These are phyloP conservation scores for Wallacemonas sp. DNA, from an alignment of 208 protist genomes.

Conservation along the genomic window DNA sequence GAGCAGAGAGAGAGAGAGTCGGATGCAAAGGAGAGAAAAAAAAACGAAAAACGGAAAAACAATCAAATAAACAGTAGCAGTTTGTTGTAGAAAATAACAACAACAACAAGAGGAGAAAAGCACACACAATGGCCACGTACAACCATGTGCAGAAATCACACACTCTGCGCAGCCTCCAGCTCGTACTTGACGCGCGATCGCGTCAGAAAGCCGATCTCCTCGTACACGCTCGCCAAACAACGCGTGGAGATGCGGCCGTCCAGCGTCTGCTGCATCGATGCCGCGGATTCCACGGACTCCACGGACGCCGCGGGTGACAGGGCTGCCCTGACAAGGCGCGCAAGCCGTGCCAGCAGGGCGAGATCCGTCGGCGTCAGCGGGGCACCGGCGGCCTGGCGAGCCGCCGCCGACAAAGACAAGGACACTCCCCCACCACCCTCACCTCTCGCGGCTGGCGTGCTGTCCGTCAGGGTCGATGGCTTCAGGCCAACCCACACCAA, in stretches of 20 bases:
- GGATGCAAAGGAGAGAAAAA: too few species aligned
- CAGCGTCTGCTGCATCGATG: neutral
- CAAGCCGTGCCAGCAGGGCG: constrained; percentile 27
- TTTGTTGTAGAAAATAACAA: too few species aligned
- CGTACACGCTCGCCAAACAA: constrained; percentile 34
- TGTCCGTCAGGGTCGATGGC: constrained; percentile 26
- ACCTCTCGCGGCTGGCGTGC: too few species aligned
- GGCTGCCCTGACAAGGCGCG: constrained; percentile 15
- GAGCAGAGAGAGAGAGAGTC: too few species aligned
- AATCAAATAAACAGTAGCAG: too few species aligned
- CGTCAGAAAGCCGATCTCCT: constrained; percentile 62
- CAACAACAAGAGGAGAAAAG: neutral
- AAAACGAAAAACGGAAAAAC: too few species aligned
- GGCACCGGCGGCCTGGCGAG: neutral
- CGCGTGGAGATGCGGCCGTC: neutral
- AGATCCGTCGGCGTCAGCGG: constrained; percentile 29
- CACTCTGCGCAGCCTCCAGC: constrained; percentile 46
- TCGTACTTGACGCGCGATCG: constrained; percentile 62
- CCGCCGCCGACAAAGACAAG: neutral
- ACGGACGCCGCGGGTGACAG: neutral
- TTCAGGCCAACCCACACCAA: constrained; percentile 41
- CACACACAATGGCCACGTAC: neutral
- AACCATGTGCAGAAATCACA: neutral
- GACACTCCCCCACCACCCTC: too few species aligned
- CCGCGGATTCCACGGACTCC: neutral